Conservation (phyloP, 306 rosid species). For the Cercis canadensis region DNA sequence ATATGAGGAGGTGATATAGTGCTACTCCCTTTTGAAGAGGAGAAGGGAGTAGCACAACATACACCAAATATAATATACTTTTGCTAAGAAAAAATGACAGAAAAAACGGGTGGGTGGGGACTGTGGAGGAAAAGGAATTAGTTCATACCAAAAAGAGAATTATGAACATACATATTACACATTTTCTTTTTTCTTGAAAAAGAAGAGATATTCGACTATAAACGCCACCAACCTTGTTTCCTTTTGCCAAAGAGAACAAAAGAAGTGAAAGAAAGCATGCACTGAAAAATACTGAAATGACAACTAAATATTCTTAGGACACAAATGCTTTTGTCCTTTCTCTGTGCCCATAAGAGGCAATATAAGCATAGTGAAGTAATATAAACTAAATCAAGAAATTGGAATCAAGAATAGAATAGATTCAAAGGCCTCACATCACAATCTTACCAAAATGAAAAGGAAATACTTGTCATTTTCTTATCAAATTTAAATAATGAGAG, state of each 20-base stretch:
- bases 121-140: background rate
- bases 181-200: background rate
- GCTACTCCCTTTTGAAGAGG: too few relatives aligned
- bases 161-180: background rate
- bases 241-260: constrained; percentile 21
- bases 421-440: constrained; percentile 43
- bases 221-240: too few relatives aligned
- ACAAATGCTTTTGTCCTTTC: constrained; percentile 33
- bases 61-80: too few relatives aligned
- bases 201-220: constrained; percentile 10
- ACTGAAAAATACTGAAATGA: constrained; percentile 35
- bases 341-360: too few relatives aligned
- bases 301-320: constrained; percentile 32
- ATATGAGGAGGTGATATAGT: too few relatives aligned
- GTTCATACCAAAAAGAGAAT: background rate
- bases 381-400: constrained; percentile 34
- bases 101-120: constrained; percentile 13
- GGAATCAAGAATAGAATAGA: constrained; percentile 42
- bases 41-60: too few relatives aligned
- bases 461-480: constrained; percentile 35
- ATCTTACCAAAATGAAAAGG: constrained; percentile 47
- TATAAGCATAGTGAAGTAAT: constrained; percentile 5
- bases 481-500: too few relatives aligned
- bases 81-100: background rate
- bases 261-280: constrained; percentile 10